Conservation (phyloP, 31 red algal genomes). For the Bonnemaisonia californica region DNA sequence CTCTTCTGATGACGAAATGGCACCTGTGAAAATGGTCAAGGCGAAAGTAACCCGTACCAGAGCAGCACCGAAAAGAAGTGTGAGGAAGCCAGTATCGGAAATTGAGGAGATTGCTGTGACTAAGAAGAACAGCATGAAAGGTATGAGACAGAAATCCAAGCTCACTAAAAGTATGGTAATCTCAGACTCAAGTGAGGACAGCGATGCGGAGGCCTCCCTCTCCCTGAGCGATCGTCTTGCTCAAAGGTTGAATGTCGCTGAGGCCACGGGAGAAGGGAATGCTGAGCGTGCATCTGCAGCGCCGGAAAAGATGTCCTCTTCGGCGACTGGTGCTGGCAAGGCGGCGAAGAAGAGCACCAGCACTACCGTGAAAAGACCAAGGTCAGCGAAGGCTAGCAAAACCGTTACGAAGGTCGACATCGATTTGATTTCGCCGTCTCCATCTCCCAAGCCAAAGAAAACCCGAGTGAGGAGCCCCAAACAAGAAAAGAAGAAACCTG, state of each 20-base stretch:
- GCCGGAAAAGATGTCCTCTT: background rate
- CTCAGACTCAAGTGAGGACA: slow-evolving; percentile 4
- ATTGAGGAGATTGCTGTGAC: background rate
- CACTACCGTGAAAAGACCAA: slow-evolving; percentile 22
- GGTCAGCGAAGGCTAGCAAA: slow-evolving; percentile 6
- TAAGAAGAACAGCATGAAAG: background rate
- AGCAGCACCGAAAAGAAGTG: background rate
- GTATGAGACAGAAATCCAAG: background rate
- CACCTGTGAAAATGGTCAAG: background rate
- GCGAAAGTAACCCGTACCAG: background rate
- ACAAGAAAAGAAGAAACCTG: background rate
- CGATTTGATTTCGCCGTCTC: slow-evolving; percentile 57
- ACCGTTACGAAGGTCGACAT: background rate
- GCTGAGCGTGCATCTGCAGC: background rate
- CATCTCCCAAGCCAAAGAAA: slow-evolving; percentile 59
- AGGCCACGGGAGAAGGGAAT: background rate
- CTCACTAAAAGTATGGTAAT: background rate
- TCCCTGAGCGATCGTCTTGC: slow-evolving; percentile 47
- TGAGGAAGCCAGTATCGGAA: background rate
- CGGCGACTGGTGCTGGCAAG: background rate
- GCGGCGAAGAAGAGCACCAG: slow-evolving; percentile 16
- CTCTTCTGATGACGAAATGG: background rate
- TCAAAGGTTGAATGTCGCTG: slow-evolving; percentile 24
- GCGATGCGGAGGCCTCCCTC: slow-evolving; percentile 29
- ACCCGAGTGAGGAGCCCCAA: slow-evolving; percentile 24